Conservation (phyloP, 306 rosid genomes). For the Mimosa pudica region DNA sequence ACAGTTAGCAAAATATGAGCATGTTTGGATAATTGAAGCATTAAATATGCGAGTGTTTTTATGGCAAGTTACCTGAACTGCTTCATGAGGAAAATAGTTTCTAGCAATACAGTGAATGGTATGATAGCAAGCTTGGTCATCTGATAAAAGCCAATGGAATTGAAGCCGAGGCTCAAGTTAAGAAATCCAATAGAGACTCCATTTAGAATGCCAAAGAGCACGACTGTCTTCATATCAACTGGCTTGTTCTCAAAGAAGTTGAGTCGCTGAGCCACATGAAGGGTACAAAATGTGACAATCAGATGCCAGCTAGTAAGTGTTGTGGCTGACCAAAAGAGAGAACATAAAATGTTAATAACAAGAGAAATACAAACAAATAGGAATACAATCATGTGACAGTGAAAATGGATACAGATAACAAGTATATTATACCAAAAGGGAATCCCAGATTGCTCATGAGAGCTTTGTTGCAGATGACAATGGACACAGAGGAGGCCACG, state of each 20-base stretch:
- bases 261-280: conserved; percentile 81
- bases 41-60: neutral
- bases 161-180: conserved; percentile 94
- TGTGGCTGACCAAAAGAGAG: conserved; percentile 55
- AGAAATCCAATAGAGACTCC: conserved; percentile 94
- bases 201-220: conserved; percentile 88
- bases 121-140: conserved; percentile 99
- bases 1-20: conserved; percentile 6
- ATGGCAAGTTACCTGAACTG: conserved; percentile 75
- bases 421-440: conserved; percentile 64
- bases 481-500: conserved; percentile 96
- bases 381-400: neutral
- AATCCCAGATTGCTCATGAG: conserved; percentile 99
- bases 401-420: too few relatives aligned
- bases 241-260: conserved; percentile 77
- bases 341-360: neutral
- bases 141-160: conserved; percentile 98
- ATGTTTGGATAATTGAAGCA: conserved; percentile 1
- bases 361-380: neutral
- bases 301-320: conserved; percentile 99
- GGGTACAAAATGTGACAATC: conserved; percentile 93
- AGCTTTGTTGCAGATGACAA: conserved; percentile 98
- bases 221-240: conserved; percentile 75
- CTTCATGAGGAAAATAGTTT: conserved; percentile 77
- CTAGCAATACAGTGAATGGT: conserved; percentile 90